Conservation (phyloP, 2,329 filamentous ascomycete species). For the Cyphellophora attinorum region DNA sequence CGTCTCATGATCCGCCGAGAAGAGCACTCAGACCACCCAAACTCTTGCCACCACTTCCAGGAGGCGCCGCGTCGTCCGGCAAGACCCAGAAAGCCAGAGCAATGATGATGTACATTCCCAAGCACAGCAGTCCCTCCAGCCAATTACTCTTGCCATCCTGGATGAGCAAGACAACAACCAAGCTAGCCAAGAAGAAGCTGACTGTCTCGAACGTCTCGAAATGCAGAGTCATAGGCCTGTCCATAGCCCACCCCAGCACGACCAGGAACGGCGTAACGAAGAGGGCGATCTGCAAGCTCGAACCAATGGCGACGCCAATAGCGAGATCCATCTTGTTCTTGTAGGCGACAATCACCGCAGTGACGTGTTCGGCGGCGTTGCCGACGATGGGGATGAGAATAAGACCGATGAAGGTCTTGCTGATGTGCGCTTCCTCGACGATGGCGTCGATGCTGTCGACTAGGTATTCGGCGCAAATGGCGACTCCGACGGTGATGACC, state of each 20-base stretch:
- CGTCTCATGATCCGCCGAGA: too few relatives aligned
- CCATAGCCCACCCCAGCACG: slow-evolving; percentile 69
- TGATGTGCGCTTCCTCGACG: slow-evolving; percentile 60
- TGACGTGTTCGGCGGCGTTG: slow-evolving; percentile 73
- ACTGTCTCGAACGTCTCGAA: slow-evolving; percentile 76
- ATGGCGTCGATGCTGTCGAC: slow-evolving; percentile 67
- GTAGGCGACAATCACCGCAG: slow-evolving; percentile 66
- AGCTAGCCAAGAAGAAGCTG: slow-evolving; percentile 63
- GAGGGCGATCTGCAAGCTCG: slow-evolving; percentile 72
- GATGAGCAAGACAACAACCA: slow-evolving; percentile 64
- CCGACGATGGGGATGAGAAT: slow-evolving; percentile 72
- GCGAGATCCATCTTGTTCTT: slow-evolving; percentile 61
- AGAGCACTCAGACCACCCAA: too few relatives aligned
- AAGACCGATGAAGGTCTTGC: slow-evolving; percentile 71
- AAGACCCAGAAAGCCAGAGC: slow-evolving; percentile 40
- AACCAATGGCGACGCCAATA: slow-evolving; percentile 73
- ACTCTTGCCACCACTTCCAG: slow-evolving; percentile 5
- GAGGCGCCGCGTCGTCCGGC: slow-evolving; percentile 27
- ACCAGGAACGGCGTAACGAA: slow-evolving; percentile 74
- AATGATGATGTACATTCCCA: slow-evolving; percentile 42
- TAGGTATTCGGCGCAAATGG: slow-evolving; percentile 66
- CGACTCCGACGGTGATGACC: slow-evolving; percentile 58
- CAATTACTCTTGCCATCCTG: slow-evolving; percentile 80
- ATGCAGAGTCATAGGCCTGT: slow-evolving; percentile 63
- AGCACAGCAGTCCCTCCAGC: slow-evolving; percentile 66